Evolutionary conservation across 768 basidiomycete genomes (phyloP), one percentile per base, ranked within the genome.

Genomic region (Tricholoma hemisulphureum): DNA sequence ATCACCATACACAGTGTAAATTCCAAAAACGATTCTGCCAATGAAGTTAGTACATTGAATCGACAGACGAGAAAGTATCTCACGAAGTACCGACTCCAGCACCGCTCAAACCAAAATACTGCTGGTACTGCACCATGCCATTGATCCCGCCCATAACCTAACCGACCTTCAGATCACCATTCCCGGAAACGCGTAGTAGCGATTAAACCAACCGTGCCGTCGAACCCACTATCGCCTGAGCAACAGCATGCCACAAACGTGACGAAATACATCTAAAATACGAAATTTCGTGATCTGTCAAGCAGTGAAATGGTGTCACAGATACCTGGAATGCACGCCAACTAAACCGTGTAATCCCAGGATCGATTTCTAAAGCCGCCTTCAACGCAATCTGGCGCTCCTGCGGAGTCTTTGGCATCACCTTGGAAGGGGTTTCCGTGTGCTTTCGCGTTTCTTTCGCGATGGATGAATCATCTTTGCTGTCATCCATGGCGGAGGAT

Each of bases 71-170:
- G 39, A n/a, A 26, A 18, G 34, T 23, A 20, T 61, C 68, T 50
- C 60, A 75, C 75, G 77, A 75, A 6, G 80, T 81, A 58, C 73
- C 74, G n/a, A 71, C 69, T 16, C 77, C 76, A 48, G 78, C 75
- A 28, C 72, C 70, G 4, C 59, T 67, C 72, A 82, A 58, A 20
- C 75, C 75, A 61, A 83, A 83, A 60, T 80, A 83, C 0, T 61
- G 41, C 58, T 82, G 80, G 58, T 78, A 78, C 54, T 78, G 76
- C 20, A 62, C 56, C 81, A 83, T 83, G 52, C 75, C 74, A 61
- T 83, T 82, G 65, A 82, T 77, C 48, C 79, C 77, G 23, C 77
- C 74, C 81, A 83, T 82, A 56, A 82, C 79, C 78, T 78, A 59
- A 10, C 35, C 21, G 51, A 48, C 28, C 20, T 14, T 45, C 23